These are phyloP conservation scores for Miscanthus lutarioriparius DNA, from an alignment of 176 grass and related monocot genomes.

Conservation along the genomic window DNA sequence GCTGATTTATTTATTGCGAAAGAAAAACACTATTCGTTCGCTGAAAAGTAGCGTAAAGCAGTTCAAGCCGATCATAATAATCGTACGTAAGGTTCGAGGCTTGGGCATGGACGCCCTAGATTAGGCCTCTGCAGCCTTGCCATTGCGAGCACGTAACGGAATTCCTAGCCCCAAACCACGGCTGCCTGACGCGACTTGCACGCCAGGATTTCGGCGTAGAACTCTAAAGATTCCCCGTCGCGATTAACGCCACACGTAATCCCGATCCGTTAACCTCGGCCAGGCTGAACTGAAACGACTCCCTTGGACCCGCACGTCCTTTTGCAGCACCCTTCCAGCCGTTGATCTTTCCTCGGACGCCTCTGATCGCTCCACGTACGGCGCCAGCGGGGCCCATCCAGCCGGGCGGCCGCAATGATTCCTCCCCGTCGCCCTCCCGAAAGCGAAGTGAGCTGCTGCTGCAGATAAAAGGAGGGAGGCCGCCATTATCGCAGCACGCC, in stretches of 20 bases:
- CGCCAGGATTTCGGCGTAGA: background rate
- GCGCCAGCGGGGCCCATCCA: background rate
- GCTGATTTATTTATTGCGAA: too few species aligned
- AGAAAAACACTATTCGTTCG: too few species aligned
- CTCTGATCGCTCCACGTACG: background rate
- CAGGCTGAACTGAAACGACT: background rate
- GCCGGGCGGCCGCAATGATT: slow-evolving; percentile 18
- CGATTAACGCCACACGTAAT: background rate
- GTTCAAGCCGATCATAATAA: too few species aligned
- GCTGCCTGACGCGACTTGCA: background rate
- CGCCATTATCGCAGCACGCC: slow-evolving; percentile 31
- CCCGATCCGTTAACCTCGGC: background rate
- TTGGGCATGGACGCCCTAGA: too few species aligned
- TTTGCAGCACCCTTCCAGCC: background rate
- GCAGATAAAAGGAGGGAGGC: slow-evolving; percentile 34
- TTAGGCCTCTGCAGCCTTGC: too few species aligned
- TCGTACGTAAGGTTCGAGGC: too few species aligned
- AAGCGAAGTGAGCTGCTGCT: slow-evolving; percentile 13
- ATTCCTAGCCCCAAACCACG: background rate
- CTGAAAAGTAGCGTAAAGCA: too few species aligned
- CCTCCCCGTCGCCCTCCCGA: background rate
- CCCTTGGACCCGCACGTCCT: background rate
- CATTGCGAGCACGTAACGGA: too few species aligned
- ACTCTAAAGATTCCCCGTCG: background rate
- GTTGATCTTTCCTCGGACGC: background rate